Percentiles rank a stretch among this genome's conserved stretches.
phyloP scores from a whole-genome alignment of 2,329 filamentous ascomycete genomes.

The Talaromyces pinophilus region DNA sequence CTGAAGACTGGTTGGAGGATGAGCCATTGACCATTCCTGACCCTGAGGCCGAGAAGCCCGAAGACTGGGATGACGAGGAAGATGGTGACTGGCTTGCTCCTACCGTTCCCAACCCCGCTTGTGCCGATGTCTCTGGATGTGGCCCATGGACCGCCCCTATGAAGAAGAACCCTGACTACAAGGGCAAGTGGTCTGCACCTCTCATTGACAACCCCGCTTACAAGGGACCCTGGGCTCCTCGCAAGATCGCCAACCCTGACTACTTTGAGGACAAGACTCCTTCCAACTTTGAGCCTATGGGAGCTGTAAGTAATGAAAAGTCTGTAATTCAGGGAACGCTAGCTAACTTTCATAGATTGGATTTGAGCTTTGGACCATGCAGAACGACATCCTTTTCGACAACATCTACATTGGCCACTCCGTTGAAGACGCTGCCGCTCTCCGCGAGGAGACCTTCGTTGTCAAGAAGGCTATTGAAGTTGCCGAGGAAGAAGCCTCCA shows the following conservation, averaged over 20 bases:
- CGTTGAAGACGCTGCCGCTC: conserved; percentile 82
- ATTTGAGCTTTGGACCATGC: conserved; percentile 99
- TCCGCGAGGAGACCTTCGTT: conserved; percentile 86
- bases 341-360: conserved; percentile 65
- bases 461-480: conserved; percentile 83
- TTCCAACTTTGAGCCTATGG: conserved; percentile 96
- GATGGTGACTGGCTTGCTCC: conserved; percentile 96
- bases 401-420: conserved; percentile 99
- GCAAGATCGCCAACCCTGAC: conserved; percentile 94
- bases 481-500: conserved; percentile 73
- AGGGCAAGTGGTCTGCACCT: conserved; percentile 96
- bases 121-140: conserved; percentile 87
- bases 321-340: not conserved
- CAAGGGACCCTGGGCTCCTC: conserved; percentile 92
- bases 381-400: conserved; percentile 97
- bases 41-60: conserved; percentile 94
- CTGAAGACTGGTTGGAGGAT: conserved; percentile 93
- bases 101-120: conserved; percentile 93
- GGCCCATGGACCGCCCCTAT: conserved; percentile 88
- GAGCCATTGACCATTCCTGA: conserved; percentile 82
- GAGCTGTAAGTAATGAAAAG: conserved; percentile 68
- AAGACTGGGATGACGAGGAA: conserved; percentile 99
- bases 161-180: conserved; percentile 95
- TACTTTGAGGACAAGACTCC: conserved; percentile 98
- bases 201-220: conserved; percentile 96